phyloP scores from a whole-genome alignment of 1,139 yeast species.

The Hemisphaericaspora xylanilytica region DNA sequence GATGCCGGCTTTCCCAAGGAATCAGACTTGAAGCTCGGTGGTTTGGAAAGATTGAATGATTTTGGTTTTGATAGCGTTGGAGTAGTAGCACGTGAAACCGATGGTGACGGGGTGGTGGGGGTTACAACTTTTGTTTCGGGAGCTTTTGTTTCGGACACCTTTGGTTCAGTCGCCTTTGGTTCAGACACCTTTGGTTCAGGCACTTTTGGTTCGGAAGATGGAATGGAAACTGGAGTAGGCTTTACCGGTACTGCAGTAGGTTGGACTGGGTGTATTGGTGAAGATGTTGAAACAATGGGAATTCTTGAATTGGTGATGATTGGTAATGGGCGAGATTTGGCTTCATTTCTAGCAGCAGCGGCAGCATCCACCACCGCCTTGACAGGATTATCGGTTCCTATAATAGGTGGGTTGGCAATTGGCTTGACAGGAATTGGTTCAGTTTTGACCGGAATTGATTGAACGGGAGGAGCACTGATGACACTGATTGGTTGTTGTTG shows the following conservation, averaged over 20 bases:
- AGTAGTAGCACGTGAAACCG: constrained; percentile 4
- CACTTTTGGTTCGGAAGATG: constrained; percentile 3
- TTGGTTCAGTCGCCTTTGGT: constrained; percentile 10
- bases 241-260: neutral
- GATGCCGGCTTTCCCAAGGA: constrained; percentile 17
- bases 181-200: neutral
- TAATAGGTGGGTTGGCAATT: constrained; percentile 6
- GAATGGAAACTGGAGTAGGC: constrained; percentile 2
- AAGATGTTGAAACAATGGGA: neutral
- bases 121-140: constrained; percentile 7
- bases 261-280: constrained; percentile 2
- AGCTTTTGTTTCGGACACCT: neutral
- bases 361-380: constrained; percentile 5
- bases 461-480: neutral
- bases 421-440: constrained; percentile 4
- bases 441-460: constrained; percentile 2
- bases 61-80: constrained; percentile 19
- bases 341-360: constrained; percentile 6
- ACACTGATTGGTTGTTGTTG: neutral
- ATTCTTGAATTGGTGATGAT: neutral
- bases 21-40: constrained; percentile 9
- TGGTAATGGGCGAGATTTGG: constrained; percentile 1
- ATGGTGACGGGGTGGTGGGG: constrained; percentile 13
- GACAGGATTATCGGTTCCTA: constrained; percentile 7
- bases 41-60: constrained; percentile 14